Evolutionary conservation across 805 yeast genomes (phyloP), one percentile per base, ranked within the genome.

Genomic region (Starmerella roubikii): DNA sequence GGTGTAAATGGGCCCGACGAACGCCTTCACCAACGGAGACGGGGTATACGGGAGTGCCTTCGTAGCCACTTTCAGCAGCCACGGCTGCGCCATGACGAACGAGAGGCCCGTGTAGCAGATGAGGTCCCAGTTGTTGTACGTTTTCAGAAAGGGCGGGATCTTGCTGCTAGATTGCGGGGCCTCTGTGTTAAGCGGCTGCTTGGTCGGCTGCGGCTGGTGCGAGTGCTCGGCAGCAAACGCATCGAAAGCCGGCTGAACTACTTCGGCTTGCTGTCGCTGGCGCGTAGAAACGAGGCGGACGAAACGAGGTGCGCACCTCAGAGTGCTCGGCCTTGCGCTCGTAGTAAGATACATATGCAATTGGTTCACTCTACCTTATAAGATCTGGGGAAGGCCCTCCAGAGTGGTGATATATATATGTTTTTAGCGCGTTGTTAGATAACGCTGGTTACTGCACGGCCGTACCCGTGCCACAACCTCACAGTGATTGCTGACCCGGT

Each of bases 1-100:
- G 56, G 93, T 79, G 62, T 88, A 86, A 44, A 82, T 68, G 43
- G 78, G 78, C 57, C 81, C 85, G 15, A 86, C 82, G 46, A 84
- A 66, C 30, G 72, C 60, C 59, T 76, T 81, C 46, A 86, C 69
- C 30, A 84, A 38, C 45, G 72, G 66, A 48, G 78, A 64, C 17
- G 97, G 97, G 24, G 52, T 53, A 39, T 58, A 56, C 10, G 62
- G 63, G 45, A 61, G 47, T 18, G 52, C 30, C 41, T 45, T 49
- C 39, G 55, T 56, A 8, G 64, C 57, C 20, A 49, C 34, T 30
- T 51, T 47, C 35, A 61, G 46, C 15, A 59, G 48, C 23, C 47
- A 20, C 18, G 55, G 56, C 30, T 59, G 53, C 16, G 61, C 49
- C 5, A 65, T 58, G 29, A 59, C 54, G 12, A 49, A 51, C 9